These are phyloP conservation scores for Flaveria robusta DNA, from an alignment of 129 eudicot genomes.

Conservation along the genomic window DNA sequence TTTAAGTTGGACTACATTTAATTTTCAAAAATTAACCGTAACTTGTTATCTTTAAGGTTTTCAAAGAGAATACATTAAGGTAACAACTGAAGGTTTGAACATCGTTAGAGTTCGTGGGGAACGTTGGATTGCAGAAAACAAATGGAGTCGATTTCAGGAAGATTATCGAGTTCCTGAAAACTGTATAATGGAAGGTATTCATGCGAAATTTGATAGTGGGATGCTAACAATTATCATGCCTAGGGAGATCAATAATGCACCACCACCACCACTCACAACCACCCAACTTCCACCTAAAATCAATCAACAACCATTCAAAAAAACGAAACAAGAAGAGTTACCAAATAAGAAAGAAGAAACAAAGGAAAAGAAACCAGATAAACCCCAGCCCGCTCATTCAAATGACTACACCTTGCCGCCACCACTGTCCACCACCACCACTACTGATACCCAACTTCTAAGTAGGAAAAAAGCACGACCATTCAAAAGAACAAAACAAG, in stretches of 20 bases:
- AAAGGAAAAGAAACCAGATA: slow-evolving; percentile 26
- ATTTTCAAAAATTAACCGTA: not conserved
- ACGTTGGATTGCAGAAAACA: slow-evolving; percentile 56
- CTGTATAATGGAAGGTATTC: slow-evolving; percentile 42
- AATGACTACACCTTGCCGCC: slow-evolving; percentile 17
- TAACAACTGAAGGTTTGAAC: slow-evolving; percentile 58
- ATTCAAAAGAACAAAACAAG: slow-evolving; percentile 19
- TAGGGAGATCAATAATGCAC: slow-evolving; percentile 12
- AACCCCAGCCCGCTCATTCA: not conserved
- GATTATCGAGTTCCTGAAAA: slow-evolving; percentile 54
- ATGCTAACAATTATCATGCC: slow-evolving; percentile 59
- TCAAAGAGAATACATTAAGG: slow-evolving; percentile 49
- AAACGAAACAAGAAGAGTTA: slow-evolving; percentile 22
- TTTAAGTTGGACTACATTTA: not conserved
- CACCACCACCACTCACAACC: not conserved
- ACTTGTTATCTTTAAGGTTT: slow-evolving; percentile 44
- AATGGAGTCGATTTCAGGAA: slow-evolving; percentile 71
- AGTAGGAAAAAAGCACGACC: slow-evolving; percentile 18
- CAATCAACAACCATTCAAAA: slow-evolving; percentile 9
- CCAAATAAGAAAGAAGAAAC: slow-evolving; percentile 17
- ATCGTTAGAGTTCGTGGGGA: slow-evolving; percentile 64
- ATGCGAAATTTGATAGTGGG: slow-evolving; percentile 62
- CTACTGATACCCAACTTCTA: slow-evolving; percentile 17
- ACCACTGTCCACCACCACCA: slow-evolving; percentile 1
- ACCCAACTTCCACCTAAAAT: slow-evolving; percentile 26